phyloP scores from a whole-genome alignment of 192 early-diverging fungal genomes.

The Umbelopsis vinacea region DNA sequence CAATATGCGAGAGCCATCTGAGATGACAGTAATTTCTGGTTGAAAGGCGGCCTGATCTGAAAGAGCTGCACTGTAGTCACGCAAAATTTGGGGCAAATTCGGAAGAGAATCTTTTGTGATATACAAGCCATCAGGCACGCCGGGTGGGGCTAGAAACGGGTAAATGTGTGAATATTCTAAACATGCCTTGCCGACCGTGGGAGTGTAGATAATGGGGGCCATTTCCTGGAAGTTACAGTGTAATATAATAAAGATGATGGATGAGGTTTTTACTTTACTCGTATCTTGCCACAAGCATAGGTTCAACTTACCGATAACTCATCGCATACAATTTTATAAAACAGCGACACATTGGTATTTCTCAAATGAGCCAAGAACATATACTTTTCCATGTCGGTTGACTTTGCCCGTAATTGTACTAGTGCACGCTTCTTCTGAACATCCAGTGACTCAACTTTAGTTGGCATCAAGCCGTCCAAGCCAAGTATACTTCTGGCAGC shows the following conservation, averaged over 20 bases:
- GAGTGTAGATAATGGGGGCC: constrained; percentile 80
- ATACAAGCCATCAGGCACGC: constrained; percentile 79
- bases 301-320: constrained; percentile 65
- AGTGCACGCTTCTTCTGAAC: constrained; percentile 75
- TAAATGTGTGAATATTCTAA: constrained; percentile 86
- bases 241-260: too few species aligned
- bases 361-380: constrained; percentile 82
- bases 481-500: constrained; percentile 57
- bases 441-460: constrained; percentile 73
- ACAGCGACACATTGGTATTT: constrained; percentile 80
- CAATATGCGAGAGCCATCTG: constrained; percentile 90
- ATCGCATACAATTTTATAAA: constrained; percentile 79
- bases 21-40: constrained; percentile 86
- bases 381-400: constrained; percentile 79
- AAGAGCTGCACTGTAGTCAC: constrained; percentile 74
- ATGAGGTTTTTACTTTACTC: neutral
- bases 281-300: neutral
- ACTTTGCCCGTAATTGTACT: constrained; percentile 67
- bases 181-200: constrained; percentile 82
- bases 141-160: constrained; percentile 77
- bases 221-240: constrained; percentile 55
- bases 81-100: constrained; percentile 77
- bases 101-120: constrained; percentile 78
- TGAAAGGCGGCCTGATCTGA: constrained; percentile 50
- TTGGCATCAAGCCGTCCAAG: constrained; percentile 74